Percentiles rank a stretch among this genome's conserved stretches.
phyloP scores from a whole-genome alignment of 495 filamentous ascomycete species.

The Bryoglossum gracile region DNA sequence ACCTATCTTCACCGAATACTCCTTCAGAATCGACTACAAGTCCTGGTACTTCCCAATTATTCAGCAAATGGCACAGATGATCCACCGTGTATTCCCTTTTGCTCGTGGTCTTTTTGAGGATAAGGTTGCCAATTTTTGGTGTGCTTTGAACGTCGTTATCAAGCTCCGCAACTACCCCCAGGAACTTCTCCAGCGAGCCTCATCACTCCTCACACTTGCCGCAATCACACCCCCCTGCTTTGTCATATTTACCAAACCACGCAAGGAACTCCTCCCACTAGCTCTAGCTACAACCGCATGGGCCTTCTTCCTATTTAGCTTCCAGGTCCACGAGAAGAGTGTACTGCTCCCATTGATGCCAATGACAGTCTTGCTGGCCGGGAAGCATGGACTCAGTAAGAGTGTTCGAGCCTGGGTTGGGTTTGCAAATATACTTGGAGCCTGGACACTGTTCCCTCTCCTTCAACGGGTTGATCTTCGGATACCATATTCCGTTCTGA shows the following conservation, averaged over 20 bases:
- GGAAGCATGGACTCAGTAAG: constrained; percentile 65
- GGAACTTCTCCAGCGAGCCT: constrained; percentile 63
- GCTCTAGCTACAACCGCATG: constrained; percentile 77
- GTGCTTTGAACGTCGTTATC: constrained; percentile 76
- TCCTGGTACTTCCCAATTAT: constrained; percentile 62
- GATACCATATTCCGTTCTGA: constrained; percentile 77
- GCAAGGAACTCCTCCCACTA: constrained; percentile 66
- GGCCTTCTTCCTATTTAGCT: constrained; percentile 96
- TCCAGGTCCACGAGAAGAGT: constrained; percentile 97
- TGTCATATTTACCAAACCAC: constrained; percentile 71
- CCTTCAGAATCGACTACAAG: constrained; percentile 51
- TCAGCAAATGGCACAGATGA: constrained; percentile 69
- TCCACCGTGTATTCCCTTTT: constrained; percentile 92
- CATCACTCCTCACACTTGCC: constrained; percentile 64
- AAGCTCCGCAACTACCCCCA: constrained; percentile 69
- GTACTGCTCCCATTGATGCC: constrained; percentile 85
- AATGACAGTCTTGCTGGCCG: constrained; percentile 78
- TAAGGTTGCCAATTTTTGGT: constrained; percentile 98
- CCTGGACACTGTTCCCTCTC: constrained; percentile 91
- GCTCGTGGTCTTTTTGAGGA: constrained; percentile 92
- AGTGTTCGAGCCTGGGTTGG: constrained; percentile 81
- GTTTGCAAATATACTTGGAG: constrained; percentile 83
- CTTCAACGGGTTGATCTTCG: constrained; percentile 75
- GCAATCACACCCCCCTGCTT: constrained; percentile 72
- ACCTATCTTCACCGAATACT: constrained; percentile 48